These are phyloP conservation scores for Centrapalus pauciflorus DNA, from an alignment of 129 eudicot genomes.

Conservation along the genomic window DNA sequence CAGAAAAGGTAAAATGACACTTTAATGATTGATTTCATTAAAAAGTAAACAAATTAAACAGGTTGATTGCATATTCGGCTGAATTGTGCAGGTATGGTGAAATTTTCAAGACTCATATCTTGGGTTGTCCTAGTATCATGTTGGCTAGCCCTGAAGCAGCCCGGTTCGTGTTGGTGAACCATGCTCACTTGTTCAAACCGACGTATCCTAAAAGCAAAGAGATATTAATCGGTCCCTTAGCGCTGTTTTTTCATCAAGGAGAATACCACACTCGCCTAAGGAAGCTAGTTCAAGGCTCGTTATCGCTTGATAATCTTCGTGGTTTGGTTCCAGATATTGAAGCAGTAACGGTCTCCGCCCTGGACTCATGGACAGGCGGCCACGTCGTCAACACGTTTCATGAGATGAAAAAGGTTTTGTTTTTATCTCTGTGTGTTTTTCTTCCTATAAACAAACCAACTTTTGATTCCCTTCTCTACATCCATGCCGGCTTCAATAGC, in stretches of 20 bases:
- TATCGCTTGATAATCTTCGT: conserved; percentile 42
- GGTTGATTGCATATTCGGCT: too few species aligned
- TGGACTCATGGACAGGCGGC: conserved; percentile 39
- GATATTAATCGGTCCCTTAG: conserved; percentile 45
- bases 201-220: conserved; percentile 63
- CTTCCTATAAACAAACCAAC: too few species aligned
- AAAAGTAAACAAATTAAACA: too few species aligned
- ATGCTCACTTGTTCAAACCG: conserved; percentile 54
- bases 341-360: conserved; percentile 29
- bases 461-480: too few species aligned
- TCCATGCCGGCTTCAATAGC: background rate
- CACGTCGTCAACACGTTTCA: conserved; percentile 39
- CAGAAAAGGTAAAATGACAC: conserved; percentile 58
- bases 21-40: too few species aligned
- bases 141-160: conserved; percentile 65
- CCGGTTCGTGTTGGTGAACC: conserved; percentile 42
- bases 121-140: conserved; percentile 62
- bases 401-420: conserved; percentile 59
- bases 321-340: conserved; percentile 38
- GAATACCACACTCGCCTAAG: conserved; percentile 44
- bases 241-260: conserved; percentile 58
- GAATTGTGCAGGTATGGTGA: conserved; percentile 41
- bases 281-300: conserved; percentile 48
- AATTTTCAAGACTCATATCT: conserved; percentile 50
- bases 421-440: conserved; percentile 2